These are phyloP conservation scores for Metschnikowia lachancei DNA, from an alignment of 805 yeast genomes.

Conservation along the genomic window DNA sequence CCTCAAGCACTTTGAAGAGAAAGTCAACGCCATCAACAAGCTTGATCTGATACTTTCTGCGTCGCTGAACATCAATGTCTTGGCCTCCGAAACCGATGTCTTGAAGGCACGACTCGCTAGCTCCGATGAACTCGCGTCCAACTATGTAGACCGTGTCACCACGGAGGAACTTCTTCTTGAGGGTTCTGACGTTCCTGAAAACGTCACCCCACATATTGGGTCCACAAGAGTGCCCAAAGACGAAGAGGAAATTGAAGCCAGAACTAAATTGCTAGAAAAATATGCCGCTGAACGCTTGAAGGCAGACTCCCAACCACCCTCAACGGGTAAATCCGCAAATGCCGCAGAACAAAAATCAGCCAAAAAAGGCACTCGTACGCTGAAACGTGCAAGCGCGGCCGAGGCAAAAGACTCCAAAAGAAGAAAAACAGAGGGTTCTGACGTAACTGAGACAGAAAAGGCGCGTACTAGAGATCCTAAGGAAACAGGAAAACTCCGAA, in stretches of 20 bases:
- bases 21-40: constrained; percentile 14
- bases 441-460: constrained; percentile 5
- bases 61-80: constrained; percentile 19
- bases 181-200: constrained; percentile 8
- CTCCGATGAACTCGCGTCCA: constrained; percentile 27
- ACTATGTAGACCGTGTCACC: constrained; percentile 36
- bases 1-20: constrained; percentile 15
- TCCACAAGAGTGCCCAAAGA: constrained; percentile 9
- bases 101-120: constrained; percentile 15
- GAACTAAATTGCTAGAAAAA: constrained; percentile 8
- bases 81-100: constrained; percentile 18
- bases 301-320: constrained; percentile 6
- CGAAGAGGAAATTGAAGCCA: constrained; percentile 3
- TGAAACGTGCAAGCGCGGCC: constrained; percentile 8
- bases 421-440: constrained; percentile 10
- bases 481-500: constrained; percentile 19
- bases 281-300: constrained; percentile 5
- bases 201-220: constrained; percentile 1
- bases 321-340: constrained; percentile 3
- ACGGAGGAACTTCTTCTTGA: constrained; percentile 32
- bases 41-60: constrained; percentile 17
- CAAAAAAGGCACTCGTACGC: constrained; percentile 5
- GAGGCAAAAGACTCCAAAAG: constrained; percentile 14
- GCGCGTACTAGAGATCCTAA: constrained; percentile 17
- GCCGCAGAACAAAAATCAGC: constrained; percentile 1